Conservation (phyloP, 2,329 filamentous ascomycete genomes). For the Paecilomyces variotii region DNA sequence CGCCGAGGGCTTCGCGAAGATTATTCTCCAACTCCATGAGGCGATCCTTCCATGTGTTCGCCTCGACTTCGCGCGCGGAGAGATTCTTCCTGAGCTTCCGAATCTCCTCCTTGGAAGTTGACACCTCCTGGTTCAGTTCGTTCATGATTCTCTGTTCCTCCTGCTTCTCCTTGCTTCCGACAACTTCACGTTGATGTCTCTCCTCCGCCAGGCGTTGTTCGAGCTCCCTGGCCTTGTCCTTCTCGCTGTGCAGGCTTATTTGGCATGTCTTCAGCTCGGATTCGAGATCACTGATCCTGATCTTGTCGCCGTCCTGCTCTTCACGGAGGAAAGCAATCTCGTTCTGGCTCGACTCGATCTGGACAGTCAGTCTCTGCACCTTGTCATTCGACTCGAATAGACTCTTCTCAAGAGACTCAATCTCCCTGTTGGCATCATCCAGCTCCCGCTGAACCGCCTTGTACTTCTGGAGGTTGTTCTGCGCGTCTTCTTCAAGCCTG, state of each 20-base stretch:
- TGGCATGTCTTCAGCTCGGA: constrained; percentile 72
- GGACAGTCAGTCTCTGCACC: constrained; percentile 76
- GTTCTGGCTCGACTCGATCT: constrained; percentile 83
- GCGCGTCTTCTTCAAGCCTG: constrained; percentile 80
- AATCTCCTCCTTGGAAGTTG: constrained; percentile 75
- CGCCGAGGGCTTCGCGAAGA: constrained; percentile 76
- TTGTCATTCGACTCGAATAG: constrained; percentile 81
- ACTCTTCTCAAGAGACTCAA: constrained; percentile 76
- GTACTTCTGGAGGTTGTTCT: constrained; percentile 68
- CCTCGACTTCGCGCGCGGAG: constrained; percentile 77
- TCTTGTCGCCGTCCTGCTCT: constrained; percentile 95
- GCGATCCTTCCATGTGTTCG: constrained; percentile 82
- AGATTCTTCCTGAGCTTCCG: constrained; percentile 75
- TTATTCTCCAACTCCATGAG: constrained; percentile 85
- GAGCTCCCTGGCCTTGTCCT: constrained; percentile 64
- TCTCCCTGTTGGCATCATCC: constrained; percentile 73
- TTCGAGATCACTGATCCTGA: constrained; percentile 91
- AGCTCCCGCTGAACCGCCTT: constrained; percentile 77
- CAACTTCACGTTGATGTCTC: constrained; percentile 74
- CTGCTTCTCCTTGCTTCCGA: constrained; percentile 84
- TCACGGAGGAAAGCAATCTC: constrained; percentile 94
- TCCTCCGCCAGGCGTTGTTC: constrained; percentile 71
- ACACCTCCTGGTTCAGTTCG: constrained; percentile 79
- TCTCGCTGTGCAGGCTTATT: constrained; percentile 72
- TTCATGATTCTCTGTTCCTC: constrained; percentile 91